Evolutionary conservation across 1,284 basidiomycete genomes (phyloP), one percentile per base, ranked within the genome.

Genomic region (Coriolopsis trogii): DNA sequence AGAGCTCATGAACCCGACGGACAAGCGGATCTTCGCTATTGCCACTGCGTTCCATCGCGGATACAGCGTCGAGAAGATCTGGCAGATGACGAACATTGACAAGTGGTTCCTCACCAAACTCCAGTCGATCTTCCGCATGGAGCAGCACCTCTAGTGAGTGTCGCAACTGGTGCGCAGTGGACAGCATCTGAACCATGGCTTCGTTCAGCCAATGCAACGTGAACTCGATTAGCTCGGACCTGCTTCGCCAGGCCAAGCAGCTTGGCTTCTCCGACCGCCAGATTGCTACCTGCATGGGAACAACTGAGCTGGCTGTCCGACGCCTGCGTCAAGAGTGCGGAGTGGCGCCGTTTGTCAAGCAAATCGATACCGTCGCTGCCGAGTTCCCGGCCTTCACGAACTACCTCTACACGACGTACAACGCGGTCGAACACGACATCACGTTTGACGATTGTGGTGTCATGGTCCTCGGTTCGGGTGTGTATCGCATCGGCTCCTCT

Each of bases 381-480:
- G 96, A 99, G 68, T 99, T 98, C 84, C 97, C 96, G 0, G 95
- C 95, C 0, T 94, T 90, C 78, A 98, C 97, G 56, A 99, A 99
- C 78, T 98, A 99, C 73, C 85, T 99, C 43, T 98, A 98, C 78
- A 98, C 91, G 36, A 97, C 95, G 2, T 98, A 98, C 79, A 98
- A 98, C 65, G 96, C 92, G 10, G 76, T 88, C 58, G 91, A 95
- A 70, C 92, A 98, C 71, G 96, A 98, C 66, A 74, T 99, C 63
- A 72, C 75, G 10, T 98, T 98, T 73, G 74, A 87, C 49, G 97
- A 99, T 67, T 83, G 91, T 56, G 96, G 96, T 63, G 87, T 98
- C 56, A 97, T 99, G 85, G 96, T 98, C 12, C 83, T 98, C 28
- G 97, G 96, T 24, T 98, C 97, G 23, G 96, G 96, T 63, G 96